Evolutionary conservation across 495 filamentous ascomycete species (phyloP).

Genomic region (Cenococcum geophilum): DNA sequence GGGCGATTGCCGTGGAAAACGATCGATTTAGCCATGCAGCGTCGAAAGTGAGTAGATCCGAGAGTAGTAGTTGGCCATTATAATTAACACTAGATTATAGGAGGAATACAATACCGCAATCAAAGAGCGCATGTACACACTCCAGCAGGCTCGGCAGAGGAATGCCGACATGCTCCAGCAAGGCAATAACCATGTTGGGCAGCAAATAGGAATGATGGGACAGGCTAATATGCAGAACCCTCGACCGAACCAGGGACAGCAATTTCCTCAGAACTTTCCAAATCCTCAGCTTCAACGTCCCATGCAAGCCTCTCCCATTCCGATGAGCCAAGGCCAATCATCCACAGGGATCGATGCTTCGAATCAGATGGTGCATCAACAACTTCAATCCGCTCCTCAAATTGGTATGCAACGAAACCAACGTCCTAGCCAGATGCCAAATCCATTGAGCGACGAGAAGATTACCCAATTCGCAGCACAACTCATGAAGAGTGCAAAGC

Average conservation of each 20-base stretch:
- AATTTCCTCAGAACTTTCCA: constrained; percentile 42
- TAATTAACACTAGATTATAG: background rate
- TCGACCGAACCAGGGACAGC: constrained; percentile 31
- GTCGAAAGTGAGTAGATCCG: background rate
- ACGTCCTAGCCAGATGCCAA: constrained; percentile 16
- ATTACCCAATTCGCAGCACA: constrained; percentile 43
- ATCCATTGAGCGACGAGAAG: constrained; percentile 37
- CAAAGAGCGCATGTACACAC: background rate
- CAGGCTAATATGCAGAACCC: constrained; percentile 9
- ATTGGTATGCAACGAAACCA: constrained; percentile 19
- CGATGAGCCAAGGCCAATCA: constrained; percentile 38
- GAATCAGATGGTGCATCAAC: constrained; percentile 41
- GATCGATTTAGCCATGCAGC: background rate
- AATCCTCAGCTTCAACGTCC: constrained; percentile 48
- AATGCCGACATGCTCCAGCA: constrained; percentile 14
- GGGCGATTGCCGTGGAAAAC: background rate
- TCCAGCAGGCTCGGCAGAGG: background rate
- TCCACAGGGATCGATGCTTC: constrained; percentile 44
- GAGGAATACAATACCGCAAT: background rate
- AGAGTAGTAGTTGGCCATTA: background rate
- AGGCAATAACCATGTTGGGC: constrained; percentile 10
- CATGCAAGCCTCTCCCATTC: constrained; percentile 50
- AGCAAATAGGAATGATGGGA: constrained; percentile 20
- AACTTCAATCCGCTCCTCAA: constrained; percentile 35
- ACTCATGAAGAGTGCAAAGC: constrained; percentile 40